These are phyloP conservation scores for Coniochaeta sp. DNA, from an alignment of 2,329 filamentous ascomycete species.

Conservation along the genomic window DNA sequence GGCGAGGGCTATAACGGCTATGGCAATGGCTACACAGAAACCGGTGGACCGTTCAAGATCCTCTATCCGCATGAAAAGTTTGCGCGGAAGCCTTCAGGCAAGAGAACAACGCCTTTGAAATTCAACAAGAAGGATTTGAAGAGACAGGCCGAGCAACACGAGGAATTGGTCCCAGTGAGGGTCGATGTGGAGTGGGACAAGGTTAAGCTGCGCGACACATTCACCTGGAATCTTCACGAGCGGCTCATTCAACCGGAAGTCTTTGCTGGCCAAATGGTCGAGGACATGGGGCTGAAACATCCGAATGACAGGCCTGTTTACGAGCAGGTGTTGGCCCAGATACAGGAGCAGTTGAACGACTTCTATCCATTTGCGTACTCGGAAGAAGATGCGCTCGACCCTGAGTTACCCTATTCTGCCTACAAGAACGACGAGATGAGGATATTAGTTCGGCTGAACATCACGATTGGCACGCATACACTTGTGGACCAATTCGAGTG, in stretches of 20 bases:
- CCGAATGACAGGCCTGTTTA: slow-evolving; percentile 58
- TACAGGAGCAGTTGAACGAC: slow-evolving; percentile 85
- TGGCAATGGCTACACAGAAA: slow-evolving; percentile 78
- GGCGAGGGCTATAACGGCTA: slow-evolving; percentile 79
- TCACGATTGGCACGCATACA: slow-evolving; percentile 91
- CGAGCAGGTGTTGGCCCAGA: slow-evolving; percentile 56
- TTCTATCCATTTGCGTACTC: slow-evolving; percentile 90
- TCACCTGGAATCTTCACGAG: slow-evolving; percentile 97
- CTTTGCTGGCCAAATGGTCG: slow-evolving; percentile 83
- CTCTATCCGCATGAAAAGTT: slow-evolving; percentile 74
- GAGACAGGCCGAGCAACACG: slow-evolving; percentile 80
- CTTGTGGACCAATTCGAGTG: slow-evolving; percentile 97
- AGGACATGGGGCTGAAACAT: slow-evolving; percentile 77
- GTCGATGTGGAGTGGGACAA: slow-evolving; percentile 95
- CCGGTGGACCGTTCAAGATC: slow-evolving; percentile 57
- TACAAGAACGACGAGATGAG: slow-evolving; percentile 99
- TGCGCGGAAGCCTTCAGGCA: slow-evolving; percentile 52
- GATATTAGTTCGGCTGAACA: slow-evolving; percentile 90
- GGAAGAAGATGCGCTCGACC: slow-evolving; percentile 83
- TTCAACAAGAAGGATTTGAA: slow-evolving; percentile 73
- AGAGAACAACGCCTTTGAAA: slow-evolving; percentile 66
- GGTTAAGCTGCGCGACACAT: slow-evolving; percentile 90
- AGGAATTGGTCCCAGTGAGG: slow-evolving; percentile 85
- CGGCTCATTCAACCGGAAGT: slow-evolving; percentile 70
- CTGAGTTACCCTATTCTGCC: slow-evolving; percentile 80